phyloP scores from a whole-genome alignment of 129 eudicot species.

The Mikania micrantha region DNA sequence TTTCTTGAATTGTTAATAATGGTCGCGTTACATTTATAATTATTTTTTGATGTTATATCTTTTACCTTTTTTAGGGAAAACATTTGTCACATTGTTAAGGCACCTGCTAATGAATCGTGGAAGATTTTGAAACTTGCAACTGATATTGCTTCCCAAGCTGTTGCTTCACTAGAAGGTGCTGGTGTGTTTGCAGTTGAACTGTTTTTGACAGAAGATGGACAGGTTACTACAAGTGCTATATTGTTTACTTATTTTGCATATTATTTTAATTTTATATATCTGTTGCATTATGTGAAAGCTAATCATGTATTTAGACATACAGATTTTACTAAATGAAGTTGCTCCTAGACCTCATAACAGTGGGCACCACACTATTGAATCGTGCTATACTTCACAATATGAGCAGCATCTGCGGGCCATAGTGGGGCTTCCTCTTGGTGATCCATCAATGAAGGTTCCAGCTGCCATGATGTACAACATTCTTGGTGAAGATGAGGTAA shows the following conservation, averaged over 20 bases:
- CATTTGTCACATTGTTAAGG: conserved; percentile 91
- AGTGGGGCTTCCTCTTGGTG: conserved; percentile 96
- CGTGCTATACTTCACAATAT: conserved; percentile 87
- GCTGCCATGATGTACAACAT: conserved; percentile 96
- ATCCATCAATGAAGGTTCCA: conserved; percentile 91
- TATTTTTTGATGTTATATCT: background rate
- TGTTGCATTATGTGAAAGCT: background rate
- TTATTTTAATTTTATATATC: background rate
- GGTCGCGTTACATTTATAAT: background rate
- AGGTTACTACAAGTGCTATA: conserved; percentile 42
- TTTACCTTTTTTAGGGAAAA: conserved; percentile 49
- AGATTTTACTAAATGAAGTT: conserved; percentile 93
- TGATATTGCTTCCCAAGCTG: conserved; percentile 71
- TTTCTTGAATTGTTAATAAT: background rate
- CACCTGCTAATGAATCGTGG: conserved; percentile 88
- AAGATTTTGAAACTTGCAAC: conserved; percentile 71
- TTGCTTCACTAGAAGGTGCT: conserved; percentile 93
- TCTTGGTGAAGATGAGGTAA: conserved; percentile 95
- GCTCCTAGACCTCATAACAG: conserved; percentile 99
- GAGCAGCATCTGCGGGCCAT: conserved; percentile 97
- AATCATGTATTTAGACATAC: conserved; percentile 4
- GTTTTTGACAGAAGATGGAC: conserved; percentile 74
- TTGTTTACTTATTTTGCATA: background rate
- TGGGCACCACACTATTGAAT: conserved; percentile 90
- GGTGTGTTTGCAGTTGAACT: conserved; percentile 94